Conservation (phyloP, 345 rosid genomes). For the Euphorbia peplus region DNA sequence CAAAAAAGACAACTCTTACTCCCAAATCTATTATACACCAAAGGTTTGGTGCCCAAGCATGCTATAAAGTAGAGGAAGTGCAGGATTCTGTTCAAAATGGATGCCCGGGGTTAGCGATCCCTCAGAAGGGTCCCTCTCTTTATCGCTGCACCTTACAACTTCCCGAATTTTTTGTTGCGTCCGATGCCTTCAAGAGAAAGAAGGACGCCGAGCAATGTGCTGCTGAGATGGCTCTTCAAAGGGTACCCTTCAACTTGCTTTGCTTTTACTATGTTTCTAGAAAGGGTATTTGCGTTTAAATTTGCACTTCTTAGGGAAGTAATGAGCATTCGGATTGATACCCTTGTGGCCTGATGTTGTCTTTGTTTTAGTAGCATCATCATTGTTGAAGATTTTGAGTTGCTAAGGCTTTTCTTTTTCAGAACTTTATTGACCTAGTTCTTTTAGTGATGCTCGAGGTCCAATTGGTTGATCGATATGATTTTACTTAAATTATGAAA, state of each 20-base stretch:
- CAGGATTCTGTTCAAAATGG: slow-evolving; percentile 52
- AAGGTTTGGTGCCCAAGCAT: slow-evolving; percentile 66
- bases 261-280: neutral
- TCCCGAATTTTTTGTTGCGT: slow-evolving; percentile 61
- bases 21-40: slow-evolving; percentile 83
- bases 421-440: neutral
- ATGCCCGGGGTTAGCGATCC: slow-evolving; percentile 81
- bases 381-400: neutral
- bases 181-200: slow-evolving; percentile 62
- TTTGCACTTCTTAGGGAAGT: neutral
- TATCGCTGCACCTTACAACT: slow-evolving; percentile 79
- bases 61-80: slow-evolving; percentile 66
- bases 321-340: neutral
- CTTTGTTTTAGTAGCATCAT: neutral
- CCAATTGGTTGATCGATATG: neutral
- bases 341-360: neutral
- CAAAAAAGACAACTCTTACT: slow-evolving; percentile 41
- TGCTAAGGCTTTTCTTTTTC: neutral
- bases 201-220: slow-evolving; percentile 94
- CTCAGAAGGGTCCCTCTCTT: slow-evolving; percentile 70
- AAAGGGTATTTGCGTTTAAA: too few relatives aligned
- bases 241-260: slow-evolving; percentile 38
- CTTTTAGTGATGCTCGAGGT: neutral
- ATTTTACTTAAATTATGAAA: neutral
- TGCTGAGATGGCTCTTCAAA: slow-evolving; percentile 77